Evolutionary conservation across 2,329 filamentous ascomycete species (phyloP).

Genomic region (Thielaviopsis populi): DNA sequence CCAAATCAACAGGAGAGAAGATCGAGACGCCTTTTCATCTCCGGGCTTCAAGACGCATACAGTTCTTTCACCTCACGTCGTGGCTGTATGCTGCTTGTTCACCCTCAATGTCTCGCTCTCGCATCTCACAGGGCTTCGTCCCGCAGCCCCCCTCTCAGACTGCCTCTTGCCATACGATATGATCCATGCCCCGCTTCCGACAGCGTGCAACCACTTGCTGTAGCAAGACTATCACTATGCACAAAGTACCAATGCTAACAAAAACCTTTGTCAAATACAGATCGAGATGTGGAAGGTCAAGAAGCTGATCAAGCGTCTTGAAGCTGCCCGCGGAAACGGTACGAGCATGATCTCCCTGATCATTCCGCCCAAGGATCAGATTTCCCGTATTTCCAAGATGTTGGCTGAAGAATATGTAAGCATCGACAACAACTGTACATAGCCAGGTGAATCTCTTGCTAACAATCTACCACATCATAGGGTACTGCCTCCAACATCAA

Average conservation of each 20-base stretch:
- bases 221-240: background rate
- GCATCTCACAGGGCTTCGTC: background rate
- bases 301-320: constrained; percentile 97
- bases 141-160: background rate
- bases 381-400: constrained; percentile 95
- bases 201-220: background rate
- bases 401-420: constrained; percentile 98
- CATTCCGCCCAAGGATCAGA: constrained; percentile 96
- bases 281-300: constrained; percentile 94
- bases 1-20: background rate
- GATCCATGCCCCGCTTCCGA: background rate
- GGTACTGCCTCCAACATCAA: constrained; percentile 99
- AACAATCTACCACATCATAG: constrained; percentile 28
- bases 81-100: background rate
- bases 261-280: constrained; percentile 24
- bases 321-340: constrained; percentile 93
- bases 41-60: background rate
- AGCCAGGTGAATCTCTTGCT: background rate
- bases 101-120: background rate
- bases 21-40: background rate
- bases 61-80: background rate
- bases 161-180: background rate
- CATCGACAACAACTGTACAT: constrained; percentile 18
- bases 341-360: constrained; percentile 99
- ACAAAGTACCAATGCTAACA: background rate